Evolutionary conservation across 1,284 basidiomycete species (phyloP).

Genomic region (Waitea zeae): DNA sequence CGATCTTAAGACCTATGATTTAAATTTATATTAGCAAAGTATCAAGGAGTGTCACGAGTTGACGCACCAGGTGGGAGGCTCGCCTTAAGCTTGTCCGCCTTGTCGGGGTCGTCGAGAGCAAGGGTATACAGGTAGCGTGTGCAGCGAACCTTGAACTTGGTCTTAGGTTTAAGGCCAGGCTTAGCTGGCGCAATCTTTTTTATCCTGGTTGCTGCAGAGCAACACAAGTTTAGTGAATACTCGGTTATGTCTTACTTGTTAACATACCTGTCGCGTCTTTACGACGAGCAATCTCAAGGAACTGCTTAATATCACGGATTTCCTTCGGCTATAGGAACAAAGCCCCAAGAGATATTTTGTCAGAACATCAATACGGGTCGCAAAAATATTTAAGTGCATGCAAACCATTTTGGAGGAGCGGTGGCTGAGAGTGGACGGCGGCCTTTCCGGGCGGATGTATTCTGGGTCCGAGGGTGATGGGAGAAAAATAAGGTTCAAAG

Average conservation of each 20-base stretch:
- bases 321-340: constrained; percentile 67
- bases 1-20: constrained; percentile 37
- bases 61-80: constrained; percentile 87
- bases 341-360: not conserved
- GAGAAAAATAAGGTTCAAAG: too few species aligned
- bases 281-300: constrained; percentile 91
- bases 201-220: constrained; percentile 73
- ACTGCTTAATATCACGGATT: constrained; percentile 97
- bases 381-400: too few species aligned
- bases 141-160: constrained; percentile 99
- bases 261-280: constrained; percentile 66
- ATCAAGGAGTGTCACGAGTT: not conserved
- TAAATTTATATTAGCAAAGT: too few species aligned
- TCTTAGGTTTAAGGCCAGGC: constrained; percentile 62
- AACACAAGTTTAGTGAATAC: constrained; percentile 6
- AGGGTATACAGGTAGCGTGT: constrained; percentile 97
- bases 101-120: constrained; percentile 88
- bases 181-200: constrained; percentile 74
- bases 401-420: not conserved
- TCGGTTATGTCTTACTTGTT: constrained; percentile 1
- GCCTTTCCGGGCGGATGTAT: too few species aligned
- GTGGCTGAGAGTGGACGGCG: too few species aligned
- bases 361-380: not conserved
- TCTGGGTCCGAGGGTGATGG: too few species aligned
- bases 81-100: constrained; percentile 97